phyloP scores from a whole-genome alignment of 306 rosid genomes.

The Sophora flavescens region DNA sequence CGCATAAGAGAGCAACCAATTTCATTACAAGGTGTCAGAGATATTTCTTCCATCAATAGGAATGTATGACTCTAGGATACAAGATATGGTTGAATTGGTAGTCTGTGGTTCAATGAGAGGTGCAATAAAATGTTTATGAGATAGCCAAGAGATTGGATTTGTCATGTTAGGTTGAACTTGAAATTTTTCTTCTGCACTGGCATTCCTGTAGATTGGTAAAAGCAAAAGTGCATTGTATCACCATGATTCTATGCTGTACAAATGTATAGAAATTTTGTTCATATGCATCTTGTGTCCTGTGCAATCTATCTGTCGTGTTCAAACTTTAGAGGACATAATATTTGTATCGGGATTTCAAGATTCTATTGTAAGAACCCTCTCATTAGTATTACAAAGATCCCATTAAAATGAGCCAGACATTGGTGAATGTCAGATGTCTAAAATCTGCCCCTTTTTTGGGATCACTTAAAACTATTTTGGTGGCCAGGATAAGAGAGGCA shows the following conservation, averaged over 20 bases:
- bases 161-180: constrained; percentile 30
- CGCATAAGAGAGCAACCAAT: constrained; percentile 81
- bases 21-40: constrained; percentile 68
- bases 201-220: constrained; percentile 49
- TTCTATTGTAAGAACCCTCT: background rate
- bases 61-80: constrained; percentile 48
- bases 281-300: constrained; percentile 36
- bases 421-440: background rate
- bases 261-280: constrained; percentile 50
- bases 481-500: too few species aligned
- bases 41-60: constrained; percentile 64
- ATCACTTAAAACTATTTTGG: too few species aligned
- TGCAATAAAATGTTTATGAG: constrained; percentile 28
- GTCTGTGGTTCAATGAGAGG: constrained; percentile 34
- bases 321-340: background rate
- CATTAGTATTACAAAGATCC: background rate
- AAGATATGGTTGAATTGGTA: constrained; percentile 17
- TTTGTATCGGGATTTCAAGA: background rate
- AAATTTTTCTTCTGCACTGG: constrained; percentile 27
- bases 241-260: constrained; percentile 46
- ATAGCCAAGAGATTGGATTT: constrained; percentile 33
- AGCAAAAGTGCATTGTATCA: constrained; percentile 18
- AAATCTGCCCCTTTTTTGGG: background rate
- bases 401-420: background rate
- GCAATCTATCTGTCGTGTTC: constrained; percentile 19